Conservation (phyloP, 257 asterid species). For the Vinca minor region DNA sequence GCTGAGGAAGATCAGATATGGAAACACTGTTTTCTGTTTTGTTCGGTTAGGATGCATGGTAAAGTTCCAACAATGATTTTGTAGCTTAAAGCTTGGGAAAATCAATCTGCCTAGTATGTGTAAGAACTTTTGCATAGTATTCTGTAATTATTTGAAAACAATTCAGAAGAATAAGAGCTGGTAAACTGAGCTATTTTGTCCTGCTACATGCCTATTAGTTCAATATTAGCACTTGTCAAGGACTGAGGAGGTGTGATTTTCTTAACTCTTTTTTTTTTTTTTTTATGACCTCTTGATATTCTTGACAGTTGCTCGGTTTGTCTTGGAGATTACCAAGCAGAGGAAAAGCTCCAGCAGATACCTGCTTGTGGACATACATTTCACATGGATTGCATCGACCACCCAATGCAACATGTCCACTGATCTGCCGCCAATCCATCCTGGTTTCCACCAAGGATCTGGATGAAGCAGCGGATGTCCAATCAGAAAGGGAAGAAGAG, state of each 20-base stretch:
- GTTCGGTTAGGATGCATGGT: too few species aligned
- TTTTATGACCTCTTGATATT: neutral
- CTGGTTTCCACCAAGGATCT: conserved; percentile 33
- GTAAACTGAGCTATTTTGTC: neutral
- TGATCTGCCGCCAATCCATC: conserved; percentile 76
- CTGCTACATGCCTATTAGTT: neutral
- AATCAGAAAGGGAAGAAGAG: conserved; percentile 7
- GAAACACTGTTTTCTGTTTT: too few species aligned
- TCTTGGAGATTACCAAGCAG: conserved; percentile 66
- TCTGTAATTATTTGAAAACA: neutral
- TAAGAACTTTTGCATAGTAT: neutral
- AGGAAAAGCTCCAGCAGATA: conserved; percentile 71
- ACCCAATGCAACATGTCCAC: conserved; percentile 69
- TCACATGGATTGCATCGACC: conserved; percentile 78
- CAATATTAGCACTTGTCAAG: too few species aligned
- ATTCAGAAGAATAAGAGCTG: neutral
- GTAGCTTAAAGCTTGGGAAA: neutral
- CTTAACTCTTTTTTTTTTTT: too few species aligned
- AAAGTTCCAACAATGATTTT: neutral
- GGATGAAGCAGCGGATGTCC: conserved; percentile 14
- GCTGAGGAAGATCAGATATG: neutral
- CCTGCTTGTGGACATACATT: conserved; percentile 77
- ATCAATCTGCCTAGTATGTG: neutral
- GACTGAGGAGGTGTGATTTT: too few species aligned
- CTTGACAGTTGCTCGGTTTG: conserved; percentile 67